Evolutionary conservation across 768 basidiomycete genomes (phyloP), one percentile per base, ranked within the genome.

Genomic region (Pisolithus marmoratus): DNA sequence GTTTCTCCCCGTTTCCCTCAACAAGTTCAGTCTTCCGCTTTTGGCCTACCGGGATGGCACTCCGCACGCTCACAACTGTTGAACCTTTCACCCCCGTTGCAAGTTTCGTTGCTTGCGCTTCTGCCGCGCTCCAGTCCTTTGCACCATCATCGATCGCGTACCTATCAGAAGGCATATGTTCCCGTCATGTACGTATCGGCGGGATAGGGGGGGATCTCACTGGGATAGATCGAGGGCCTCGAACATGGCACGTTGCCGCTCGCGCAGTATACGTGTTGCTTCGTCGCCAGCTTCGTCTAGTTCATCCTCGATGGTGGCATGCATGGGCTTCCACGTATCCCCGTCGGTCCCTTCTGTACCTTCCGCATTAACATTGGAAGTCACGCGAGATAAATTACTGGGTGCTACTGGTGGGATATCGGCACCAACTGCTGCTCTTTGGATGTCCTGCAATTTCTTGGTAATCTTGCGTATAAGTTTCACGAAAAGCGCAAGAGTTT

Each of bases 381-480:
- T 48, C 65, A 54, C 50, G 59, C 27, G 54, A 17, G 43, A 24
- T 6, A 26, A 15, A 45, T 17, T 14, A 5, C n/a, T 26, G 23
- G 22, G 70, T 46, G 66, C 64, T 4, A 71, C 69, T n/a, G 71
- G 61, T 1, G 83, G 80, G 26, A 90, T 73, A 46, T 79, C 78
- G 1, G 81, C 80, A 19, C 78, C 80, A 55, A 95, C 83, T 1
- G 83, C 86, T 8, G 79, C 78, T 67, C 89, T 93, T 57, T 88
- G 90, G 19, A 95, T 77, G 37, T 88, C 85, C 24, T 82, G 76
- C 45, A 97, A 71, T 20, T 76, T 74, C 58, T 85, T 87, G 58
- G 79, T 82, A 56, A 95, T 80, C 69, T 94, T 93, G 48, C 91
- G 83, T 48, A 98, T 72, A 37, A 93, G 74, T 72, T 98, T 98